Evolutionary conservation across 1,139 yeast genomes (phyloP).

Genomic region (Scheffersomyces parashehatae): DNA sequence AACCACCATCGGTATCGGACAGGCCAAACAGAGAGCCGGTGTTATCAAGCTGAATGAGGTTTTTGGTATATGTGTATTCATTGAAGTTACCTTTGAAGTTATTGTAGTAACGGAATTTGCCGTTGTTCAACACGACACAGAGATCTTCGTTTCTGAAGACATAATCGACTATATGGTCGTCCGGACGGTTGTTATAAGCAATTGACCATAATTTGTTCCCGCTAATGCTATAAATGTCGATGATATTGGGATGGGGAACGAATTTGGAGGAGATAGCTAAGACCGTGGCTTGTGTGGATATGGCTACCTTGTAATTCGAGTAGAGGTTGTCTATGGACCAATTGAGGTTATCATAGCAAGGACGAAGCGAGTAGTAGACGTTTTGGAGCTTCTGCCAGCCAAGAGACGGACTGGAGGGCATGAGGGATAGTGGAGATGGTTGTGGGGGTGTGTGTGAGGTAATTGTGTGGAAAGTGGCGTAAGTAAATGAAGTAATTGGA

Average conservation of each 20-base stretch:
- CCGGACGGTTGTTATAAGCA: slow-evolving; percentile 52
- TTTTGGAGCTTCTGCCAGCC: slow-evolving; percentile 67
- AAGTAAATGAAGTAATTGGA: no score
- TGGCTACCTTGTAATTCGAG: slow-evolving; percentile 26
- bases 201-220: slow-evolving; percentile 52
- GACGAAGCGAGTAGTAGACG: slow-evolving; percentile 56
- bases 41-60: slow-evolving; percentile 34
- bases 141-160: slow-evolving; percentile 61
- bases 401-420: slow-evolving; percentile 42
- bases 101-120: slow-evolving; percentile 61
- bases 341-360: slow-evolving; percentile 40
- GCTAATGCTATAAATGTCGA: slow-evolving; percentile 53
- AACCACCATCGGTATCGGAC: slow-evolving; percentile 15
- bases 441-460: no score
- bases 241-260: slow-evolving; percentile 34
- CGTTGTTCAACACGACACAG: slow-evolving; percentile 57
- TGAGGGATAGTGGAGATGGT: slow-evolving; percentile 3
- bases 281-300: slow-evolving; percentile 34
- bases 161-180: slow-evolving; percentile 58
- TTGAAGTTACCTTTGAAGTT: slow-evolving; percentile 70
- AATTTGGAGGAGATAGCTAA: slow-evolving; percentile 39
- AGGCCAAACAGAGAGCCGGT: slow-evolving; percentile 40
- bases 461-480: no score
- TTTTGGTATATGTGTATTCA: slow-evolving; percentile 44
- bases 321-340: slow-evolving; percentile 39